phyloP scores from a whole-genome alignment of 257 asterid species.

The Gentiana straminea region DNA sequence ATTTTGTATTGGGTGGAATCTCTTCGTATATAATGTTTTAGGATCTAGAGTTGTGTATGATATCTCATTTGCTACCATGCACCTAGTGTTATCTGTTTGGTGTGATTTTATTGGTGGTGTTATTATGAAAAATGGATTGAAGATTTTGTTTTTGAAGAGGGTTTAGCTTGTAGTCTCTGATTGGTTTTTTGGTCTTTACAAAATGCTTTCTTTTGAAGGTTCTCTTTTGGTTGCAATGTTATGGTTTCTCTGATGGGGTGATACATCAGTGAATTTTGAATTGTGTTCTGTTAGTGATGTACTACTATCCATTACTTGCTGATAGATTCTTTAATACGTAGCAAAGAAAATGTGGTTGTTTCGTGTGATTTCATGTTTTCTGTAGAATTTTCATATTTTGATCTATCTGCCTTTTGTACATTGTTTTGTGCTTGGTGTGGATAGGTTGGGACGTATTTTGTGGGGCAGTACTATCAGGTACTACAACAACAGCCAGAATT shows the following conservation, averaged over 20 bases:
- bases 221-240: no score
- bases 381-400: neutral
- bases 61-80: no score
- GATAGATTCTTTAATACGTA: neutral
- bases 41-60: neutral
- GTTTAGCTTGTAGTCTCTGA: no score
- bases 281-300: no score
- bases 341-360: neutral
- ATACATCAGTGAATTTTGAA: neutral
- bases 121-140: no score
- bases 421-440: conserved; percentile 7
- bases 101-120: no score
- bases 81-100: no score
- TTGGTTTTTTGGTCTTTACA: no score
- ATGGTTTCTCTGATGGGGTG: no score
- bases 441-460: conserved; percentile 94
- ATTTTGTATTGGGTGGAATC: neutral
- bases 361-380: neutral
- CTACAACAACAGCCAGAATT: conserved; percentile 77
- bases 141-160: no score
- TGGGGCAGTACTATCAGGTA: conserved; percentile 93
- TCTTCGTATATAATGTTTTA: neutral
- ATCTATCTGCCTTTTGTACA: conserved; percentile 8
- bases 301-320: neutral
- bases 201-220: no score